Conservation (phyloP, 2,329 filamentous ascomycete species). For the Neofusicoccum umdonicola region DNA sequence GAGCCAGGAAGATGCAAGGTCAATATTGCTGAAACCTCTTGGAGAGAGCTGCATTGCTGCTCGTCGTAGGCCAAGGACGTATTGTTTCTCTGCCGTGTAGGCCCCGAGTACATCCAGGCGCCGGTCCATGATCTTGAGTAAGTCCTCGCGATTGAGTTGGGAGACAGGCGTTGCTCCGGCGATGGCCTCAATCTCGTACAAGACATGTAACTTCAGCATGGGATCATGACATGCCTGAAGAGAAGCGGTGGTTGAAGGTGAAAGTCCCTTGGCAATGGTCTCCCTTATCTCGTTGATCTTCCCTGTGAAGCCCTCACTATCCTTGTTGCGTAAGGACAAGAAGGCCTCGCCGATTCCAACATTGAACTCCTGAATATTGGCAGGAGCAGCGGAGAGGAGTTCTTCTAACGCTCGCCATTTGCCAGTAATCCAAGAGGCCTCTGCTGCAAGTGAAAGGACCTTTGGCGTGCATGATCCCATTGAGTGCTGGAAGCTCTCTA, state of each 20-base stretch:
- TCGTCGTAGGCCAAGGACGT: constrained; percentile 78
- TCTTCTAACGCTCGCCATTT: constrained; percentile 74
- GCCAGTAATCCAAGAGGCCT: constrained; percentile 87
- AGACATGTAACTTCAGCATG: constrained; percentile 81
- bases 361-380: constrained; percentile 68
- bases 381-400: constrained; percentile 53
- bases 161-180: constrained; percentile 40
- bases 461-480: constrained; percentile 32
- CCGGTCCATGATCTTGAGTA: constrained; percentile 61
- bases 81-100: constrained; percentile 90
- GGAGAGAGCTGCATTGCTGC: constrained; percentile 79
- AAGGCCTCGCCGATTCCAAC: constrained; percentile 71
- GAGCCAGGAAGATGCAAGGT: constrained; percentile 83
- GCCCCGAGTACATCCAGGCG: constrained; percentile 88
- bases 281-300: constrained; percentile 66
- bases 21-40: constrained; percentile 67
- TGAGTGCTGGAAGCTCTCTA: constrained; percentile 66
- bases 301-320: constrained; percentile 53
- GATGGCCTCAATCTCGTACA: constrained; percentile 83
- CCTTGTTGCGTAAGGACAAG: constrained; percentile 56
- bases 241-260: constrained; percentile 72
- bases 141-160: constrained; percentile 32
- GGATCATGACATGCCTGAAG: constrained; percentile 79
- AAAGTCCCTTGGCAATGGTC: constrained; percentile 70
- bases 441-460: constrained; percentile 79